Evolutionary conservation across 805 yeast species (phyloP), one percentile per base, ranked within the genome.

Genomic region (Starmera amethionina): DNA sequence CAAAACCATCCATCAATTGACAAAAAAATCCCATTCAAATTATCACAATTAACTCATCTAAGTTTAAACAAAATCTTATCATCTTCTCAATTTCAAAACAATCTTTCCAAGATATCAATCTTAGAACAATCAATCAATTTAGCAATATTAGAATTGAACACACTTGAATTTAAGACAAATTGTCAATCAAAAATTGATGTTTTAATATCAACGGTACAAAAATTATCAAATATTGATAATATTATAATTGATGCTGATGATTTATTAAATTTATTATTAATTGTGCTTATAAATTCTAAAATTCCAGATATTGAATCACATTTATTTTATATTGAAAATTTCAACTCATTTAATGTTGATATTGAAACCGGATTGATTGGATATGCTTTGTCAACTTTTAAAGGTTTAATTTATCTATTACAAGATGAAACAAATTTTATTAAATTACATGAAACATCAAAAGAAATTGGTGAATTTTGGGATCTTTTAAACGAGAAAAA

Each of bases 361-460:
- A 54, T 66, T 4, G 27, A 22, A 6, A 22, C 27, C 3, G 96
- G 96, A 0, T 65, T 74, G 19, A 57, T 73, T 28, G 94, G 85
- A 10, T 90, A 90, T 55, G 79, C 88, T 1, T 48, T 87, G 12
- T 81, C 95, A 35, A 86, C 95, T 6, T 65, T 88, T 35, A 95
- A 88, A 50, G 95, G 88, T 0, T 94, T 85, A 0, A 52, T 86
- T 8, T 75, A 64, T 41, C 90, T 82, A 51, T 64, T 87, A n/a
- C 60, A 60, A 30, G 60, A 68, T 31, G 40, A 45, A 6, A 56
- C 54, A 10, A 70, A 69, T 36, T 36, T 62, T 8, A 59, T 60
- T 2, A 54, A 58, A 4, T 57, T 82, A 37, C 51, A 60, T 4
- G 43, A 49, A 1, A 53, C 64, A 10, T 75, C 89, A 0, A 54